Evolutionary conservation across 1,284 basidiomycete species (phyloP).

Genomic region (Dichomitus squalens): DNA sequence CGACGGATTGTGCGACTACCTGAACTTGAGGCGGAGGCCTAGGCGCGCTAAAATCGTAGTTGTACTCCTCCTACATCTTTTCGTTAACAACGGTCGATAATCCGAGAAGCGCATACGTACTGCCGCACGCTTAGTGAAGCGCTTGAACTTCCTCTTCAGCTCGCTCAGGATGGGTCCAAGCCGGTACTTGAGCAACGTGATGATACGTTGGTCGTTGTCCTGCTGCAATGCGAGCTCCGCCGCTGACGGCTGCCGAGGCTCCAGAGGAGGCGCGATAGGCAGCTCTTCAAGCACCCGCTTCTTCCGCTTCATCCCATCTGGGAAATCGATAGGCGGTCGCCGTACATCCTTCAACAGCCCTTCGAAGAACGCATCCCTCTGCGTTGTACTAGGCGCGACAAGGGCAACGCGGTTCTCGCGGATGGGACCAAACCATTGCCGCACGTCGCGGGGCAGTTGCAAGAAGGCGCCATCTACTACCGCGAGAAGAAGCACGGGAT

Average conservation of each 20-base stretch:
- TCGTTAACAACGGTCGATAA: neutral
- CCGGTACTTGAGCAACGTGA: slow-evolving; percentile 86
- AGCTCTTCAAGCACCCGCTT: slow-evolving; percentile 87
- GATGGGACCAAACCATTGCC: slow-evolving; percentile 87
- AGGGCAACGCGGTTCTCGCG: slow-evolving; percentile 79
- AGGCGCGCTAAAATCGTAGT: slow-evolving; percentile 46
- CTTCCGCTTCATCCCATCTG: slow-evolving; percentile 85
- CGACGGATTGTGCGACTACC: slow-evolving; percentile 40
- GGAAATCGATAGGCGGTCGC: slow-evolving; percentile 86
- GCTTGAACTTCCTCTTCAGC: slow-evolving; percentile 91
- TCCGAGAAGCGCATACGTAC: slow-evolving; percentile 47
- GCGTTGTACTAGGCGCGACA: slow-evolving; percentile 47
- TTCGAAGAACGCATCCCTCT: slow-evolving; percentile 81
- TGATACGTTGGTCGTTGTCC: slow-evolving; percentile 78
- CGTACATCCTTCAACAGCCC: slow-evolving; percentile 69
- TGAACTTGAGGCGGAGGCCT: slow-evolving; percentile 26
- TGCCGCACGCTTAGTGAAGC: slow-evolving; percentile 83
- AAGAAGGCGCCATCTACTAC: slow-evolving; percentile 80
- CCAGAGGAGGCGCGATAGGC: slow-evolving; percentile 87
- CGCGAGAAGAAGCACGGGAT: slow-evolving; percentile 90
- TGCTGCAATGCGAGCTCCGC: slow-evolving; percentile 85
- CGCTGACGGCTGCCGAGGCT: slow-evolving; percentile 81
- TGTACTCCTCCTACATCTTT: slow-evolving; percentile 69
- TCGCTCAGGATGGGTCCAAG: slow-evolving; percentile 88
- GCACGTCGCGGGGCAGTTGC: slow-evolving; percentile 82